These are phyloP conservation scores for Rhizophlyctis rosea DNA, from an alignment of 192 early-diverging fungal species.

Conservation along the genomic window DNA sequence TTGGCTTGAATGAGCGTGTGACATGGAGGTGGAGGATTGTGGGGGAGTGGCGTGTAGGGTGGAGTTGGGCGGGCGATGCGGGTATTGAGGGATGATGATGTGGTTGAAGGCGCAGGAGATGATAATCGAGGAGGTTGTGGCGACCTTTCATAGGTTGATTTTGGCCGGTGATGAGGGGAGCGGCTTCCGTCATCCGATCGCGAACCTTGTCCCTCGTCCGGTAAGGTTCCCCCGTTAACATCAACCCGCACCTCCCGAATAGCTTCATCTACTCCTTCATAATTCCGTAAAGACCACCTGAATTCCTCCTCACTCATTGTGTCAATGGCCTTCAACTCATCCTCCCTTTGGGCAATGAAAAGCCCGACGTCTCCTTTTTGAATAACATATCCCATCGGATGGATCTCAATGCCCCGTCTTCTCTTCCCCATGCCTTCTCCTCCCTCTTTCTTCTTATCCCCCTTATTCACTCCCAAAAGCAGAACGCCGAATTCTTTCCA, in stretches of 20 bases:
- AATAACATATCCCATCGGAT: too few relatives aligned
- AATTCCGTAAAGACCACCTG: neutral
- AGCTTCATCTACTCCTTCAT: too few relatives aligned
- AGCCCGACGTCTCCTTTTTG: neutral
- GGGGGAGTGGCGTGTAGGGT: neutral
- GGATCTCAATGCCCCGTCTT: too few relatives aligned
- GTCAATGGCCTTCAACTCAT: neutral
- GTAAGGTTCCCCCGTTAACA: too few relatives aligned
- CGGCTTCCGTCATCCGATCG: too few relatives aligned
- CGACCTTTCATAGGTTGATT: too few relatives aligned
- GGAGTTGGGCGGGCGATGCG: conserved; percentile 6
- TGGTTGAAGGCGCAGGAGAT: too few relatives aligned
- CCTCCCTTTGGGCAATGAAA: conserved; percentile 8
- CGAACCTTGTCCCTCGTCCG: too few relatives aligned
- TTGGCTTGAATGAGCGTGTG: neutral
- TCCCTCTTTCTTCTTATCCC: neutral
- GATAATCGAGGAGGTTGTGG: too few relatives aligned
- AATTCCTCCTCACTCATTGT: neutral
- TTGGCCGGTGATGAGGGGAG: too few relatives aligned
- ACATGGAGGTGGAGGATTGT: conserved; percentile 4
- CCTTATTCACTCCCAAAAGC: conserved; percentile 2
- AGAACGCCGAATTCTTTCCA: conserved; percentile 10
- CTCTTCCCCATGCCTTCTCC: neutral
- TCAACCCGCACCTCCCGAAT: too few relatives aligned
- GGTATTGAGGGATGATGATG: too few relatives aligned